These are phyloP conservation scores for Aspergillus fructus DNA, from an alignment of 2,329 filamentous ascomycete genomes.

Conservation along the genomic window DNA sequence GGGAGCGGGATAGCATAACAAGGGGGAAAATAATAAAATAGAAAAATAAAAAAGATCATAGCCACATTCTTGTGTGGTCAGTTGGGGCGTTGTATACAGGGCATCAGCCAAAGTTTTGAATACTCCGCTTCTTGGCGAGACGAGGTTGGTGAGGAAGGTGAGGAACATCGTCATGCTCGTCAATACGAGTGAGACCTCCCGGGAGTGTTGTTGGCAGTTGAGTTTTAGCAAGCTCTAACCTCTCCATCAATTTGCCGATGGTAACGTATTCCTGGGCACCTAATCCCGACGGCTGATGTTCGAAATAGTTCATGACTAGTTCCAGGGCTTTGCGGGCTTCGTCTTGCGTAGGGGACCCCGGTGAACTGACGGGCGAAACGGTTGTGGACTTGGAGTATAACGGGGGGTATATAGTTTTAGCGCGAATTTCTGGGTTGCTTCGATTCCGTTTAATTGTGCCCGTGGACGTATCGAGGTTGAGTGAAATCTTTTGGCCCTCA, in stretches of 20 bases:
- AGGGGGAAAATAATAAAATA: slow-evolving; percentile 10
- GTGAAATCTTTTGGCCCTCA: slow-evolving; percentile 37
- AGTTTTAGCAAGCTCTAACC: slow-evolving; percentile 68
- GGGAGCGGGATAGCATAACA: slow-evolving; percentile 16
- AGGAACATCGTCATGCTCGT: slow-evolving; percentile 41
- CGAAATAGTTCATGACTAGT: slow-evolving; percentile 77
- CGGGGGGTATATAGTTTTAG: slow-evolving; percentile 41
- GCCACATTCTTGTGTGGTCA: neutral
- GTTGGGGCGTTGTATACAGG: neutral
- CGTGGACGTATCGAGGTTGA: slow-evolving; percentile 26
- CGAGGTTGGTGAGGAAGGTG: slow-evolving; percentile 1
- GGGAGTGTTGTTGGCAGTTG: slow-evolving; percentile 36
- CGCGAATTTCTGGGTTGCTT: slow-evolving; percentile 46
- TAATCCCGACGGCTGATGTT: slow-evolving; percentile 66
- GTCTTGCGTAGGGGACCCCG: slow-evolving; percentile 73
- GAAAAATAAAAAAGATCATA: slow-evolving; percentile 1
- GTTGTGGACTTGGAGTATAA: slow-evolving; percentile 39
- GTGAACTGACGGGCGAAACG: slow-evolving; percentile 55
- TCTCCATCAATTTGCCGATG: slow-evolving; percentile 81
- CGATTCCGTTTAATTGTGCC: slow-evolving; percentile 44
- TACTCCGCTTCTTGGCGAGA: slow-evolving; percentile 48
- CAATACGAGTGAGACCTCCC: slow-evolving; percentile 45
- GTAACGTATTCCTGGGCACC: slow-evolving; percentile 77
- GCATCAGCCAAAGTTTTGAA: slow-evolving; percentile 40
- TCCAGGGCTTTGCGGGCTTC: slow-evolving; percentile 81